phyloP scores from a whole-genome alignment of 139 green algal species.

The Picocystis salinarum region DNA sequence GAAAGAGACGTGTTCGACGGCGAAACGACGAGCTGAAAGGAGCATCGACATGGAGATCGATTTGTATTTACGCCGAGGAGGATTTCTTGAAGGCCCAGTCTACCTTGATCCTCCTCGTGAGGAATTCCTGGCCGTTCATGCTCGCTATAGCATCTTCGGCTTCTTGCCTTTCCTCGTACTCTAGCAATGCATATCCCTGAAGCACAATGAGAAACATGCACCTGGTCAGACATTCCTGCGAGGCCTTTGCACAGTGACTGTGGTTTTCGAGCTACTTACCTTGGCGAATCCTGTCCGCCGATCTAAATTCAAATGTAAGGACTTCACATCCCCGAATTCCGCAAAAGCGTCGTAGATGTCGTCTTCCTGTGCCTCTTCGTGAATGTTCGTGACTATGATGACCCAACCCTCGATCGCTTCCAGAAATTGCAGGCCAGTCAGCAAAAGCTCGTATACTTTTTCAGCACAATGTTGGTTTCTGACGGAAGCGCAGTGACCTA shows the following conservation, averaged over 20 bases:
- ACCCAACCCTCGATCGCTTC: constrained; percentile 84
- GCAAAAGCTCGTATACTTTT: too few relatives aligned
- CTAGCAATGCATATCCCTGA: constrained; percentile 80
- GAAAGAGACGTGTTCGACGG: too few relatives aligned
- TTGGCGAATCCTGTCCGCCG: constrained; percentile 80
- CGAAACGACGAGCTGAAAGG: too few relatives aligned
- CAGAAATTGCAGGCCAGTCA: too few relatives aligned
- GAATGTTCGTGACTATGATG: constrained; percentile 68
- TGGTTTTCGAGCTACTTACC: constrained; percentile 2
- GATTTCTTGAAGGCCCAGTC: constrained; percentile 49
- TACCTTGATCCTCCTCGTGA: constrained; percentile 45
- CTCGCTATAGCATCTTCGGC: constrained; percentile 62
- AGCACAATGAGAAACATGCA: background rate
- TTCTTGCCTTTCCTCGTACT: constrained; percentile 70
- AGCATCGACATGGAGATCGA: too few relatives aligned
- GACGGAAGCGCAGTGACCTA: too few relatives aligned
- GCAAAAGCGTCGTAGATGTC: constrained; percentile 78
- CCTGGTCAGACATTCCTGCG: constrained; percentile 1
- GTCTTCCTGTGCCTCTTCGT: constrained; percentile 90
- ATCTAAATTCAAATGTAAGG: constrained; percentile 93
- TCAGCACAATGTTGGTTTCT: too few relatives aligned
- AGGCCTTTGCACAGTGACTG: background rate
- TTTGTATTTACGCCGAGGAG: too few relatives aligned
- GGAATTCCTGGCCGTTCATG: constrained; percentile 62
- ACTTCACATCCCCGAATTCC: constrained; percentile 85